Evolutionary conservation across 805 yeast genomes (phyloP).

Genomic region (Candida sakaeoensis): DNA sequence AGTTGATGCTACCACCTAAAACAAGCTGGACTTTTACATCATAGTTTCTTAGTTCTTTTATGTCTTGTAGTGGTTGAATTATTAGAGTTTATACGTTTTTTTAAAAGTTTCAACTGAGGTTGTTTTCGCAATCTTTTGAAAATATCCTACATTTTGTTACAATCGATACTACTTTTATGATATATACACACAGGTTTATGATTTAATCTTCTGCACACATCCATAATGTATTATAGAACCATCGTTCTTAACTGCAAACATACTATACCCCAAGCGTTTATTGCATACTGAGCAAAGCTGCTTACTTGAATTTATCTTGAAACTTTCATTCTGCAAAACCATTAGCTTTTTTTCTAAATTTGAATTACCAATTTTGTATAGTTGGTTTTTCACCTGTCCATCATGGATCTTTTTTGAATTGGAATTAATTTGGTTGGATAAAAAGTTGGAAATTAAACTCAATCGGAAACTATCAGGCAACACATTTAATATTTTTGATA

Average conservation of each 20-base stretch:
- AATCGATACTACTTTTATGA: too few species aligned
- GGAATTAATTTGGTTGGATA: constrained; percentile 43
- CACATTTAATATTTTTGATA: constrained; percentile 40
- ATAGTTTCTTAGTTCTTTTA: too few species aligned
- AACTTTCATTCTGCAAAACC: constrained; percentile 31
- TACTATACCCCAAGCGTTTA: constrained; percentile 51
- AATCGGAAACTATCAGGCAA: constrained; percentile 53
- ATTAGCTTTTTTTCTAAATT: constrained; percentile 44
- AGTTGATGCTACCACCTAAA: too few species aligned
- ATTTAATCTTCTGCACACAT: constrained; percentile 28
- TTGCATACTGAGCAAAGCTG: constrained; percentile 58
- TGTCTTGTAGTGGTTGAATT: not conserved
- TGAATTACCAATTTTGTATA: constrained; percentile 52
- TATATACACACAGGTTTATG: too few species aligned
- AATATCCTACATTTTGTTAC: too few species aligned
- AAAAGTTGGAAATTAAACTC: constrained; percentile 36
- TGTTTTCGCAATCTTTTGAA: too few species aligned
- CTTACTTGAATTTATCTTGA: constrained; percentile 34
- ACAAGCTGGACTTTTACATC: too few species aligned
- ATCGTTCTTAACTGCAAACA: constrained; percentile 47
- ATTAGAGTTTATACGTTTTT: too few species aligned
- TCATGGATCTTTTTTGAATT: constrained; percentile 38
- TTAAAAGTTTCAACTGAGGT: too few species aligned
- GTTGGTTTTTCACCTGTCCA: constrained; percentile 41
- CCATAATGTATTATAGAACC: constrained; percentile 54